phyloP scores from a whole-genome alignment of 495 filamentous ascomycete species.

The Bacidia rubella region DNA sequence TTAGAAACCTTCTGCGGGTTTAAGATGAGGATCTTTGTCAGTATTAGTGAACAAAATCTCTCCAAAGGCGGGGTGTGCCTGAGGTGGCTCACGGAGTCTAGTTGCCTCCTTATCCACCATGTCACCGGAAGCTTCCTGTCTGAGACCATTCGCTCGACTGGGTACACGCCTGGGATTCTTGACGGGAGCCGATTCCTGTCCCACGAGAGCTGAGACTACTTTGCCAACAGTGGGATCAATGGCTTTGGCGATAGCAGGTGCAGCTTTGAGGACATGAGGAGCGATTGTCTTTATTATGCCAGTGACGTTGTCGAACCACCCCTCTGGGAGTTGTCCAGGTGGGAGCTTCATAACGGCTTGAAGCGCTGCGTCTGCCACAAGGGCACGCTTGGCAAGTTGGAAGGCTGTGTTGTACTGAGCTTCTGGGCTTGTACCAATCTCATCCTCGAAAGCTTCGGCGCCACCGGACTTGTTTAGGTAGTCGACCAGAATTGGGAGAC shows the following conservation, averaged over 20 bases:
- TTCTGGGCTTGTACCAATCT: slow-evolving; percentile 1
- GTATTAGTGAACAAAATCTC: too few relatives aligned
- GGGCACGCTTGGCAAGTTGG: slow-evolving; percentile 19
- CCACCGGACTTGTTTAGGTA: slow-evolving; percentile 9
- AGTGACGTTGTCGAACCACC: slow-evolving; percentile 20
- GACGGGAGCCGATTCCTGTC: slow-evolving; percentile 6
- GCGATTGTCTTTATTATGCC: slow-evolving; percentile 16
- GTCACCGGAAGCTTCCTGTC: too few relatives aligned
- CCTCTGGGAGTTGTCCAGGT: slow-evolving; percentile 18
- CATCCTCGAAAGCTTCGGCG: slow-evolving; percentile 14
- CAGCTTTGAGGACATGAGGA: slow-evolving; percentile 14
- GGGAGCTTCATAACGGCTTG: slow-evolving; percentile 22
- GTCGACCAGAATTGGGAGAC: slow-evolving; percentile 14
- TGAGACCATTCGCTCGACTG: too few relatives aligned
- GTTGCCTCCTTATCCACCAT: too few relatives aligned
- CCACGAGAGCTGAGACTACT: slow-evolving; percentile 9
- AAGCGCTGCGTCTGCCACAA: slow-evolving; percentile 27
- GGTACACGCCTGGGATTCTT: too few relatives aligned
- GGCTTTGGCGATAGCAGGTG: slow-evolving; percentile 9
- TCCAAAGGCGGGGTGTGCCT: too few relatives aligned
- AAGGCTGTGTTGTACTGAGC: slow-evolving; percentile 10
- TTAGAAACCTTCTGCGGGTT: too few relatives aligned
- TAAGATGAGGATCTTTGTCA: too few relatives aligned
- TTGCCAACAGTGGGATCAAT: slow-evolving; percentile 12
- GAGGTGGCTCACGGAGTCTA: too few relatives aligned